Conservation (phyloP, 2,329 filamentous ascomycete species). For the Dactylonectria macrodidyma region DNA sequence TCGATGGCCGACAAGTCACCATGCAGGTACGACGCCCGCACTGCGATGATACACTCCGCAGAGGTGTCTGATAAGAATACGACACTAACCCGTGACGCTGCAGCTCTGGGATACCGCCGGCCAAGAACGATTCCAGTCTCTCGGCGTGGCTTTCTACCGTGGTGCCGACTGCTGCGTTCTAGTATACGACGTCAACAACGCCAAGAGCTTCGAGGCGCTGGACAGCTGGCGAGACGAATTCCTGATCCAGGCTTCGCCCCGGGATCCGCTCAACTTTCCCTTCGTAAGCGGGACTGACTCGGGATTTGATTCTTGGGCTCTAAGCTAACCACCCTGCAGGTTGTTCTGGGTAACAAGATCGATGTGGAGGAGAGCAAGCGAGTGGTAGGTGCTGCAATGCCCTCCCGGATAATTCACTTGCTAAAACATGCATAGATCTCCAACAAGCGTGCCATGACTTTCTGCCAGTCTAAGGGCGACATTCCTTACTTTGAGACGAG, state of each 20-base stretch:
- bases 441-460: conserved; percentile 95
- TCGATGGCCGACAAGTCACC: conserved; percentile 96
- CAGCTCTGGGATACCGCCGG: conserved; percentile 98
- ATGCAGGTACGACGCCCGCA: conserved; percentile 81
- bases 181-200: conserved; percentile 98
- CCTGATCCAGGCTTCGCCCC: conserved; percentile 94
- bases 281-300: conserved; percentile 78
- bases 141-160: conserved; percentile 97
- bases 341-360: conserved; percentile 98
- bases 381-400: conserved; percentile 68
- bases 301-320: too few relatives aligned
- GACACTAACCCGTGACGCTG: conserved; percentile 20
- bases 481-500: conserved; percentile 99
- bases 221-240: conserved; percentile 99
- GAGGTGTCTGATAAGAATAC: background rate
- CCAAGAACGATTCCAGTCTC: conserved; percentile 96
- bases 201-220: conserved; percentile 98
- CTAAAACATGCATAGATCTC: conserved; percentile 75
- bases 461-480: conserved; percentile 96
- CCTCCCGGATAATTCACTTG: background rate
- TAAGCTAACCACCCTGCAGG: conserved; percentile 63
- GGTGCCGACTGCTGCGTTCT: conserved; percentile 98
- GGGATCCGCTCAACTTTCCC: conserved; percentile 97
- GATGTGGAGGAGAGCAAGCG: conserved; percentile 98
- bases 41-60: conserved; percentile 29